Evolutionary conservation across 2,329 filamentous ascomycete species (phyloP).

Genomic region (Chaetoscypha palmicola): DNA sequence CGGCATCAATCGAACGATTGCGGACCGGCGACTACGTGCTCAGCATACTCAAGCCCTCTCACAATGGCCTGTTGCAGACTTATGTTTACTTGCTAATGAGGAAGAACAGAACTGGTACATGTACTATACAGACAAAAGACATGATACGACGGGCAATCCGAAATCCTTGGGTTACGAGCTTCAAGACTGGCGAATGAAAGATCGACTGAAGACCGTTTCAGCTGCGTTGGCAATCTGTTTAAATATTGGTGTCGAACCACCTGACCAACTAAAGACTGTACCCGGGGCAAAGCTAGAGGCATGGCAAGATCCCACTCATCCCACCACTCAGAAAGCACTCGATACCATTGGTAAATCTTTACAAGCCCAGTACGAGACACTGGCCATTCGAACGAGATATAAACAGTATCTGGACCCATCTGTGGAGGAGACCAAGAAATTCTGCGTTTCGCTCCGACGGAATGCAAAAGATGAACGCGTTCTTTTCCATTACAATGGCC

Average conservation of each 20-base stretch:
- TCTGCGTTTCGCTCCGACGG: constrained; percentile 79
- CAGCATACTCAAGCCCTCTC: neutral
- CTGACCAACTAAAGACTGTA: constrained; percentile 91
- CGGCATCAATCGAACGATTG: neutral
- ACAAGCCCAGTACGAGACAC: constrained; percentile 93
- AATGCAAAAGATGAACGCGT: constrained; percentile 96
- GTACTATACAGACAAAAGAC: constrained; percentile 98
- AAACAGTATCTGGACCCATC: constrained; percentile 96
- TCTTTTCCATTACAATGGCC: constrained; percentile 97
- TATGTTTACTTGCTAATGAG: constrained; percentile 15
- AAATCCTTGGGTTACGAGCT: constrained; percentile 59
- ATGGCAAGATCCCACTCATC: constrained; percentile 86
- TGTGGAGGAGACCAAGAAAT: constrained; percentile 95
- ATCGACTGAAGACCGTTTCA: constrained; percentile 92
- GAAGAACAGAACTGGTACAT: constrained; percentile 89
- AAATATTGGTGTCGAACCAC: constrained; percentile 95
- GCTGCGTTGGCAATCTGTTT: constrained; percentile 90
- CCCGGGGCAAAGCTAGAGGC: constrained; percentile 92
- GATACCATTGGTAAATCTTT: constrained; percentile 93
- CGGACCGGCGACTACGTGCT: neutral
- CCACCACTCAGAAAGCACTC: constrained; percentile 74
- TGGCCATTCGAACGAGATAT: constrained; percentile 92
- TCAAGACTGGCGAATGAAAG: constrained; percentile 96
- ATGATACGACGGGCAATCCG: constrained; percentile 87
- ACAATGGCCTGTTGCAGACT: neutral